Evolutionary conservation across 2,329 filamentous ascomycete genomes (phyloP).

Genomic region (Ophiostoma sp.): DNA sequence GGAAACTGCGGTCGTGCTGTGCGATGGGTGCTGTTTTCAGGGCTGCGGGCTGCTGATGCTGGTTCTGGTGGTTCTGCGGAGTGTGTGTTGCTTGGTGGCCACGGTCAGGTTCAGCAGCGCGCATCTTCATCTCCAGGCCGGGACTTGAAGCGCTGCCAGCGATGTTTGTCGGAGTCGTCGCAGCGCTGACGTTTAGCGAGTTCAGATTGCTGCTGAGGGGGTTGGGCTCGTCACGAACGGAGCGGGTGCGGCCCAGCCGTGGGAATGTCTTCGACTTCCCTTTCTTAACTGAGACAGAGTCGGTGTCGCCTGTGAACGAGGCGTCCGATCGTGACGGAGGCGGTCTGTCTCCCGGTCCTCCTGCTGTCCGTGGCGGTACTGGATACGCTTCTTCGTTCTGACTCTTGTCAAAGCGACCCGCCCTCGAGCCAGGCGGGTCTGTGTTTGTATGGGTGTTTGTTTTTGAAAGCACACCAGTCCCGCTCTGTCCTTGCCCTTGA

Average conservation of each 20-base stretch:
- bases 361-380: slow-evolving; percentile 11
- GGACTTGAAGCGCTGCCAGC: slow-evolving; percentile 18
- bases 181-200: not conserved
- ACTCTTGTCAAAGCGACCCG: slow-evolving; percentile 32
- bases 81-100: slow-evolving; percentile 31
- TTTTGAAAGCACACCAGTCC: not conserved
- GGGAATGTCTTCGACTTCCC: slow-evolving; percentile 52
- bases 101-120: slow-evolving; percentile 33
- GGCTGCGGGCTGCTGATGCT: slow-evolving; percentile 30
- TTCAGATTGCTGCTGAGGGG: slow-evolving; percentile 20
- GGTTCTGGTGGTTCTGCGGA: not conserved
- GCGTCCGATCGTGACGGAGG: slow-evolving; percentile 49
- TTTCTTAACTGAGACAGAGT: slow-evolving; percentile 37
- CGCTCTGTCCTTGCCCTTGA: not conserved
- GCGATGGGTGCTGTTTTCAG: slow-evolving; percentile 59
- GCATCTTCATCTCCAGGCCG: slow-evolving; percentile 25
- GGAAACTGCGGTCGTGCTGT: slow-evolving; percentile 60
- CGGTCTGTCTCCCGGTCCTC: not conserved
- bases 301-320: slow-evolving; percentile 35
- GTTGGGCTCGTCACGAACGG: slow-evolving; percentile 43
- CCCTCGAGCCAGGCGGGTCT: not conserved
- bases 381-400: slow-evolving; percentile 24
- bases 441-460: slow-evolving; percentile 29
- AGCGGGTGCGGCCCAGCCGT: slow-evolving; percentile 47
- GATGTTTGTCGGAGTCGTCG: not conserved